Base-by-base conservation (phyloP, 139 green algal species). In the Asterochloris erici region DNA sequence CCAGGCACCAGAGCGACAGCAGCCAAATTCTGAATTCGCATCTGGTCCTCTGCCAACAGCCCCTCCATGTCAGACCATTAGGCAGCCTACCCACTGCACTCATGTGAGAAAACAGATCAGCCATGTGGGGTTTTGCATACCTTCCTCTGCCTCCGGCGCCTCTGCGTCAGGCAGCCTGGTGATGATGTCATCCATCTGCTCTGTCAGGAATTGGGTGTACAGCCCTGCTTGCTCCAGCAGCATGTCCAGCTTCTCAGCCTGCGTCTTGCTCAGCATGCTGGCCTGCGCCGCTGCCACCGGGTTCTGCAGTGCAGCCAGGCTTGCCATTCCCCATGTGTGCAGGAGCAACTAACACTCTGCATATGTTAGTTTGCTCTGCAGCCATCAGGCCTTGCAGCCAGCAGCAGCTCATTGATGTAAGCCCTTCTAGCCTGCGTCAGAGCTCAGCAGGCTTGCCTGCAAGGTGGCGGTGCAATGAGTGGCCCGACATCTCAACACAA, bases 141-240 rank as follows among this genome's bases (percentile, higher is more conserved):
- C 71, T 16, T 81, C 38, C 15, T 29, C 26, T 29, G n/a, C n/a
- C 21, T 21, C 26, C 68, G 63, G 47, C 61, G 74, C 73, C 24
- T 83, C 62, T 70, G 60, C 82, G 28, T 29, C 63, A 11, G 63
- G 28, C 11, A 79, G 84, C 12, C 84, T 60, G 24, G 86, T 66
- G 14, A 90, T 79, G 47, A 91, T 77, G 10, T 83, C 79, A 47
- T 83, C 47, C 85, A 97, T 92, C 85, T 97, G 92, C 86, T 98
- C 95, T 0, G 79, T 88, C 16, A 98, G 87, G 83, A 98, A 98
- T 84, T 93, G 79, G 13, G 90, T 95, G 88, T 97, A 98, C 84
- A 97, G 85, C 28, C 92, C 89, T 23, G 92, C 91, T 83, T 92
- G 88, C 75, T 93, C 88, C 10, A 97, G 87, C 76, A 97, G 90